Evolutionary conservation across 306 rosid genomes (phyloP), one percentile per base, ranked within the genome.

Genomic region (Dalbergia cultrata): DNA sequence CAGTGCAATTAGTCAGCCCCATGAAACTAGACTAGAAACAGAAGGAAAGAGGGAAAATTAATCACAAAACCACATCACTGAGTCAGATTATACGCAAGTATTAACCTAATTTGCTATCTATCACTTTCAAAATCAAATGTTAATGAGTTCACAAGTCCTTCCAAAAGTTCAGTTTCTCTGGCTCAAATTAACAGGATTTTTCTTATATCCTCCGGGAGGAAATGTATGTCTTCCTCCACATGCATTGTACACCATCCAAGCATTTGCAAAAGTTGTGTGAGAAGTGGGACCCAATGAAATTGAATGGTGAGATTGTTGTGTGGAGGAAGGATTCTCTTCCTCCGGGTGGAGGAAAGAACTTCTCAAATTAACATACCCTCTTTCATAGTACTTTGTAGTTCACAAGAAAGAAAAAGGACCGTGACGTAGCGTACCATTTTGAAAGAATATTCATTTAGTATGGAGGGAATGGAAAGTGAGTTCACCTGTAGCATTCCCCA

Each of bases 401-500:
- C 41, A 49, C 59, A 50, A 41, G 63, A 34, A 13, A 39, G 16
- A 69, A 76, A 19, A 56, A 8, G 12, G 14, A 9, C 7, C 9
- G 22, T 37, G 52, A 61, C 31, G 47, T 70, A 41, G 56, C 64
- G 13, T 13, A 35, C 64, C 59, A 53, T 50, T 9, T n/a, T 17
- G 7, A 43, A 76, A 62, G 39, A 26, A 73, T 18, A 54, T 21
- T 26, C 58, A 72, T 60, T 39, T 41, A 44, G 49, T 22, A 34
- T 11, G 16, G 14, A 8, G 45, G 70, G 44, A 41, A 44, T 5
- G 14, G 74, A 68, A 75, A 22, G 57, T 26, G 56, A 17, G n/a
- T 81, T 83, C 21, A 95, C 99, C 97, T 90, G 87, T 82, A 96
- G 91, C 85, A 96, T 85, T 58, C 99, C 89, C 89, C 89, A 86